These are phyloP conservation scores for Pseudogymnoascus sp. DNA, from an alignment of 2,329 filamentous ascomycete species.

Conservation along the genomic window DNA sequence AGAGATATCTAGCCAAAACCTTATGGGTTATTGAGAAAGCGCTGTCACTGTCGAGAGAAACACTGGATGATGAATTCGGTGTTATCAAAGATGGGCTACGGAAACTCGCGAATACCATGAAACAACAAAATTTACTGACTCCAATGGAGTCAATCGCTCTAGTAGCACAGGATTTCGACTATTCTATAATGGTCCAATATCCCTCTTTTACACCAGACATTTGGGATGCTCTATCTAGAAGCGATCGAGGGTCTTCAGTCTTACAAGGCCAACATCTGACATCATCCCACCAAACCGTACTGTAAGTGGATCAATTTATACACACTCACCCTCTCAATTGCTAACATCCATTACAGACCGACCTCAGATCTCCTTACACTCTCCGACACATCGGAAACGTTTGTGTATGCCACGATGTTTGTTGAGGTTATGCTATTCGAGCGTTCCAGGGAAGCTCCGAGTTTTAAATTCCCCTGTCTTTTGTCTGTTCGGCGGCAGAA, in stretches of 20 bases:
- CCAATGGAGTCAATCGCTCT: conserved; percentile 54
- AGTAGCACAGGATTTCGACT: conserved; percentile 72
- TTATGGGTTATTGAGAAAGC: conserved; percentile 67
- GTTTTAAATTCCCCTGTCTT: conserved; percentile 64
- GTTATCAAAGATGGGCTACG: conserved; percentile 38
- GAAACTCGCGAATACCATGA: conserved; percentile 75
- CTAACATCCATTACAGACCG: neutral
- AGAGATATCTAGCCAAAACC: conserved; percentile 76
- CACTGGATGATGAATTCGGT: conserved; percentile 40
- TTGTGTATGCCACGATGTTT: conserved; percentile 69
- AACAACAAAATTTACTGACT: conserved; percentile 71
- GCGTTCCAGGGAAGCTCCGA: conserved; percentile 56
- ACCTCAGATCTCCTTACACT: conserved; percentile 19
- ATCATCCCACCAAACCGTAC: neutral
- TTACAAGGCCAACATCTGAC: neutral
- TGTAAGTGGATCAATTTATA: neutral
- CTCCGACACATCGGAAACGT: conserved; percentile 60
- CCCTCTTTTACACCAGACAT: conserved; percentile 67
- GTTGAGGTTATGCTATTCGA: conserved; percentile 68
- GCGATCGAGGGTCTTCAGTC: neutral
- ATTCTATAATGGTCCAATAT: conserved; percentile 74
- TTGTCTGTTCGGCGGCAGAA: conserved; percentile 64
- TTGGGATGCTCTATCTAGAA: conserved; percentile 36
- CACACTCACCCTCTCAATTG: neutral
- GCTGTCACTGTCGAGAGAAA: conserved; percentile 28